phyloP scores from a whole-genome alignment of 768 basidiomycete species.

The Collybia mongolica region DNA sequence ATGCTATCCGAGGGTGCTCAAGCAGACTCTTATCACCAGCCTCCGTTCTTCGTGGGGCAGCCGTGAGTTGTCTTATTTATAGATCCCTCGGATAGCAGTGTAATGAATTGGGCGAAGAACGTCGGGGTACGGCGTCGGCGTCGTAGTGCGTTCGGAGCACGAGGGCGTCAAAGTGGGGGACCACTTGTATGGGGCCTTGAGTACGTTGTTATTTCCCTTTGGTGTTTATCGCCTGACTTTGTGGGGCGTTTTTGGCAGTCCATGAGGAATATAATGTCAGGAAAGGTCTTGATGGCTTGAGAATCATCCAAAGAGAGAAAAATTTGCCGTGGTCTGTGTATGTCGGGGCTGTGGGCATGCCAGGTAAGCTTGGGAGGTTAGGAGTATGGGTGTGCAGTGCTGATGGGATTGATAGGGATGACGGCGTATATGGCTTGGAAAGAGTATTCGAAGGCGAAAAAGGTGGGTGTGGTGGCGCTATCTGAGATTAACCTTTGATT shows the following conservation, averaged over 20 bases:
- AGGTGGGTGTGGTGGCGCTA: constrained; percentile 18
- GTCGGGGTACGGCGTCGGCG: constrained; percentile 34
- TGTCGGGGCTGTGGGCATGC: constrained; percentile 54
- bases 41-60: constrained; percentile 29
- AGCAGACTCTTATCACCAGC: constrained; percentile 3
- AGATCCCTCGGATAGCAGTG: not conserved
- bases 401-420: constrained; percentile 20
- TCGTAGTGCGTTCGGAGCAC: constrained; percentile 43
- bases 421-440: constrained; percentile 42
- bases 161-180: constrained; percentile 31
- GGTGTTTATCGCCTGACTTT: not conserved
- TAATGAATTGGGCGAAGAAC: constrained; percentile 15
- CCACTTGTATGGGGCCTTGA: constrained; percentile 34
- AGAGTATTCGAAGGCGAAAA: constrained; percentile 35
- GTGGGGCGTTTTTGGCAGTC: constrained; percentile 16
- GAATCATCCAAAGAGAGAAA: constrained; percentile 36
- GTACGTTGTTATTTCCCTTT: constrained; percentile 16
- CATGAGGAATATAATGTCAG: constrained; percentile 40
- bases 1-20: not conserved
- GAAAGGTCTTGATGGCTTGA: constrained; percentile 16
- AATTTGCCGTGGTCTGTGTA: constrained; percentile 48
- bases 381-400: not conserved
- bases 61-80: constrained; percentile 27
- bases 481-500: not conserved
- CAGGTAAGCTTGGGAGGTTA: constrained; percentile 30